Evolutionary conservation across 1,139 yeast genomes (phyloP), one percentile per base, ranked within the genome.

Genomic region (Casaregolazyma lundiana): DNA sequence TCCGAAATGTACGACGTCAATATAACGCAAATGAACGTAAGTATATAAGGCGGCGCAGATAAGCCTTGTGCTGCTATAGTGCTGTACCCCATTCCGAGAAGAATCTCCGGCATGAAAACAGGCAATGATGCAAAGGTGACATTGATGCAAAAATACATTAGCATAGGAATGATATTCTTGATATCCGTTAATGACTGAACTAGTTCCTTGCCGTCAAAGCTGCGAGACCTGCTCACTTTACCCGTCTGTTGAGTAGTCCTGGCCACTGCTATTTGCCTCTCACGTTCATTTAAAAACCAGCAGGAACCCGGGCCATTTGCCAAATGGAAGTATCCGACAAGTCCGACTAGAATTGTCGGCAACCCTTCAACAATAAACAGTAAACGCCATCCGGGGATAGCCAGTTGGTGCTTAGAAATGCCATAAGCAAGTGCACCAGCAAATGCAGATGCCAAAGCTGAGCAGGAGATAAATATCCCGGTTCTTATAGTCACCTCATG

Each of bases 401-500:
- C 46, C 38, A 49, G 32, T 16, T 52, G 35, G 6, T 47, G 49
- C 44, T 56, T 53, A 20, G 48, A 46, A 80, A 84, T 50, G 3
- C 66, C 67, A 43, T 59, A 63, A 6, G 66, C 66, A 17, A 63
- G 48, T 8, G 59, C 60, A 3, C 66, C 66, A 16, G 64, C 53
- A 48, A 63, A 59, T 6, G 63, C 57, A 17, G 63, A 52, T 11
- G 64, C 61, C 38, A 63, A 35, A 2, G 65, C 60, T 9, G 63
- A 53, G 15, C 55, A 49, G 3, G 81, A 70, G 57, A 76, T 76
- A 54, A 80, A 70, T 43, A 79, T 66, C 19, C 82, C 76, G 57
- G 76, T 76, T 60, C 84, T 67, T 43, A 73, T 64, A 2, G 80
- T 61, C 44, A 60, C 49, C 47, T 63, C 67, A 26, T 57, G 57